phyloP scores from a whole-genome alignment of 202 grass and related monocot genomes.

The Miscanthus sacchariflorus region DNA sequence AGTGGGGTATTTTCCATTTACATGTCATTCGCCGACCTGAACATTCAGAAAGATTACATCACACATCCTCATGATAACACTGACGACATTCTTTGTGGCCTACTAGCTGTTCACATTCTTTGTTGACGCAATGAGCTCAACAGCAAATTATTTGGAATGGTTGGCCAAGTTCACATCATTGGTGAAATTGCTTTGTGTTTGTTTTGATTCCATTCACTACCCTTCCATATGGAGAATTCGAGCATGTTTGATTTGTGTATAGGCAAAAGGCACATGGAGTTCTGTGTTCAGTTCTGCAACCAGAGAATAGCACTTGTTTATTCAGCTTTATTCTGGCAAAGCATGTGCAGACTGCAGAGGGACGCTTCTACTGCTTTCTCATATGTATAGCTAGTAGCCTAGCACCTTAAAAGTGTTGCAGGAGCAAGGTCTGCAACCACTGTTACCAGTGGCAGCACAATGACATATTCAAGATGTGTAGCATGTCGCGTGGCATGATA shows the following conservation, averaged over 20 bases:
- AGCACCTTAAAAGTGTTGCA: background rate
- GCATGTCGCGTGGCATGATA: background rate
- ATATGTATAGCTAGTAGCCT: background rate
- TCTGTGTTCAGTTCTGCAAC: background rate
- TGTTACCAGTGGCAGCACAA: constrained; percentile 33
- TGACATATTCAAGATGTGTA: constrained; percentile 10
- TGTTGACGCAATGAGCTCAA: background rate
- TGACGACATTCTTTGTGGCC: background rate
- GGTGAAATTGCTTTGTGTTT: background rate
- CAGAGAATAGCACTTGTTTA: background rate
- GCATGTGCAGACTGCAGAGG: background rate
- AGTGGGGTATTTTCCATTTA: background rate
- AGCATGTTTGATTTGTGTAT: constrained; percentile 14
- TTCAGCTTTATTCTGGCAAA: background rate
- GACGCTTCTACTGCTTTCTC: constrained; percentile 21
- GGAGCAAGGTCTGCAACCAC: background rate
- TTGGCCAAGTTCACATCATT: background rate
- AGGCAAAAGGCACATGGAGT: constrained; percentile 14
- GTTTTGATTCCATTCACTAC: background rate
- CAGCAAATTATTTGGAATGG: background rate
- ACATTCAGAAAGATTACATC: background rate
- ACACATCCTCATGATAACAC: background rate
- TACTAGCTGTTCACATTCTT: background rate
- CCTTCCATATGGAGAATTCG: background rate
- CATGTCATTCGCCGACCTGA: constrained; percentile 30